phyloP scores from a whole-genome alignment of 116 monocot genomes.

The Phalaenopsis hybrid region DNA sequence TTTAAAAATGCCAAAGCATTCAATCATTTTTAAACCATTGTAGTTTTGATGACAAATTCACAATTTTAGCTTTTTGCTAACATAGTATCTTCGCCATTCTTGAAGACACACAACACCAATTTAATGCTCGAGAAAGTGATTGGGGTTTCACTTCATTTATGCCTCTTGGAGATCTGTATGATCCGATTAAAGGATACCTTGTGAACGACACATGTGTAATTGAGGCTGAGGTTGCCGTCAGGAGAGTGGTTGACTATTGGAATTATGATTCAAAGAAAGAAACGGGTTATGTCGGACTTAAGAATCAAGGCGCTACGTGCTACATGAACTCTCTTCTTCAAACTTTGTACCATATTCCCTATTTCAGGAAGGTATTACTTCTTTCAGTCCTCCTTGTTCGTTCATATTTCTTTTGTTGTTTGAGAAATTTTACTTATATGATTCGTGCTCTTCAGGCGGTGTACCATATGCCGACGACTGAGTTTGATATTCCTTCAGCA shows the following conservation, averaged over 20 bases:
- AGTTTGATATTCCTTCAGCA: constrained; percentile 81
- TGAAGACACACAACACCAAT: constrained; percentile 96
- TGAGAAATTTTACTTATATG: background rate
- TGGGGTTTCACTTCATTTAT: constrained; percentile 99
- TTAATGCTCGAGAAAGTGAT: constrained; percentile 92
- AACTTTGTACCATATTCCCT: constrained; percentile 94
- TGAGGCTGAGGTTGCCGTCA: constrained; percentile 92
- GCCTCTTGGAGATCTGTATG: constrained; percentile 88
- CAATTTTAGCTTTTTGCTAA: background rate
- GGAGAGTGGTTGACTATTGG: constrained; percentile 84
- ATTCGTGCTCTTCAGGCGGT: constrained; percentile 54
- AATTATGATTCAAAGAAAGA: constrained; percentile 95
- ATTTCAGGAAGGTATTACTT: constrained; percentile 79
- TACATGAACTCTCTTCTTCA: constrained; percentile 99
- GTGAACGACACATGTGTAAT: constrained; percentile 77
- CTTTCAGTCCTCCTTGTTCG: background rate
- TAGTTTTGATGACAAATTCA: background rate
- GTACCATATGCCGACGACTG: constrained; percentile 98
- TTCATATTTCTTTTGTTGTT: background rate
- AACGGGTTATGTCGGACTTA: constrained; percentile 98
- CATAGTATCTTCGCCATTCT: background rate
- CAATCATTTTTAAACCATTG: background rate
- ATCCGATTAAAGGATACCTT: constrained; percentile 78
- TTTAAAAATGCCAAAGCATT: background rate
- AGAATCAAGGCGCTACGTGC: constrained; percentile 99